These are phyloP conservation scores for Trichoderma sp. DNA, from an alignment of 2,329 filamentous ascomycete species.

Conservation along the genomic window DNA sequence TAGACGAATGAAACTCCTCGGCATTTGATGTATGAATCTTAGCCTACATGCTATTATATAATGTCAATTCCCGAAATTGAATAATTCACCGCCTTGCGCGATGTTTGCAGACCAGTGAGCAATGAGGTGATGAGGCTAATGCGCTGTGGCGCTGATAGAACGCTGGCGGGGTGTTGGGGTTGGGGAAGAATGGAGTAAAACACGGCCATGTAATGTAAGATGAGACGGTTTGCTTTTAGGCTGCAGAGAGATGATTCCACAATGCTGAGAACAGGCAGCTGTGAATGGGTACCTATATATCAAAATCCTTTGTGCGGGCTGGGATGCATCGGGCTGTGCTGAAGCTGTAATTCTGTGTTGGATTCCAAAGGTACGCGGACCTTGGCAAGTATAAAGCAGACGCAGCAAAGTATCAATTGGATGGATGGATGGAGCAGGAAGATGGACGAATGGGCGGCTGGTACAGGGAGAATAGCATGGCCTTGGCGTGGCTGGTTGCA, in stretches of 20 bases:
- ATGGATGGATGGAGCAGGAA: not conserved
- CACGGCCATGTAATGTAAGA: not conserved
- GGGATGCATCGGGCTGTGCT: not conserved
- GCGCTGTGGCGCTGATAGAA: not conserved
- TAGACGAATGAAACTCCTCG: not conserved
- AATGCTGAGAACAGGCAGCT: not conserved
- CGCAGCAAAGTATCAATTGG: not conserved
- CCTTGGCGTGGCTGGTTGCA: slow-evolving; percentile 15
- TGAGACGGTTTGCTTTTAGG: not conserved
- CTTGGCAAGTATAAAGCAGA: not conserved
- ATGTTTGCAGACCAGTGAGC: not conserved
- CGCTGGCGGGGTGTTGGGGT: not conserved
- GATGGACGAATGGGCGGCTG: not conserved
- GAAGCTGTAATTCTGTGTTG: not conserved
- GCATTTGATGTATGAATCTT: not conserved
- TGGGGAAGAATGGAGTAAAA: not conserved
- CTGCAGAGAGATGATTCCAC: not conserved
- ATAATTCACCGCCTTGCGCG: not conserved
- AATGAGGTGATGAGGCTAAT: not conserved
- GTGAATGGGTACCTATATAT: not conserved
- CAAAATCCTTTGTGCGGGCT: not conserved
- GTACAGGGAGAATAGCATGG: not conserved
- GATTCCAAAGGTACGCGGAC: not conserved
- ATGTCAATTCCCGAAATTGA: not conserved
- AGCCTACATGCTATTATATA: not conserved